Evolutionary conservation across 306 rosid genomes (phyloP), one percentile per base, ranked within the genome.

Genomic region (Medicago lupulina): DNA sequence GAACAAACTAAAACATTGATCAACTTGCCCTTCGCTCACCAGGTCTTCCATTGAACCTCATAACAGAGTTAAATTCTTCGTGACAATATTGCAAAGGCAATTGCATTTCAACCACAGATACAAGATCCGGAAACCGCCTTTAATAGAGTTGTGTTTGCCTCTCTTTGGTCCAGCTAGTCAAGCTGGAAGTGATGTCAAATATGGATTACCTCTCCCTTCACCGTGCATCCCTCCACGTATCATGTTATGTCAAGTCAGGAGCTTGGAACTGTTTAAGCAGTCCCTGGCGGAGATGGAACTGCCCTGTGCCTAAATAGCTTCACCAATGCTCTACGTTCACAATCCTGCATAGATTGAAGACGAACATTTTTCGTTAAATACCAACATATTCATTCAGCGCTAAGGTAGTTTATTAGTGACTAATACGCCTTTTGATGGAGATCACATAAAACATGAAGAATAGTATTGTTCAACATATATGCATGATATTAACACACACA

Each of bases 241-340:
- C 61, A 19, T 55, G 61, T 55, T 18, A 19, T 55, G 31, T 19
- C 61, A 55, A 55, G 61, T 55, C 61, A 55, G 31, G 25, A 55
- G 61, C 31, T 55, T 55, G 21, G 89, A 76, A 49, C 64, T 71
- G 70, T 46, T 83, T 82, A 86, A 58, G 83, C 67, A 81, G 70
- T 71, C 44, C 67, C 82, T 44, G 85, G 84, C 21, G 85, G 71
- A 83, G 93, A 71, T 31, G 87, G 89, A 80, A 50, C 51, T 68
- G 64, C 39, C 81, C 97, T 82, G 74, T 93, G 98, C 43, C 80
- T 92, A 78, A 94, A 94, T 61, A 94, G 86, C 86, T 94, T 94
- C 38, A 88, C 84, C 36, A 94, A 23, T 77, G 98, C 88, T 78
- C 98, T 88, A 16, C 98, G 97, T 78, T 94, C 96, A 67, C 98